Evolutionary conservation across 495 filamentous ascomycete species (phyloP).

Genomic region (Antarctomyces pellizariae): DNA sequence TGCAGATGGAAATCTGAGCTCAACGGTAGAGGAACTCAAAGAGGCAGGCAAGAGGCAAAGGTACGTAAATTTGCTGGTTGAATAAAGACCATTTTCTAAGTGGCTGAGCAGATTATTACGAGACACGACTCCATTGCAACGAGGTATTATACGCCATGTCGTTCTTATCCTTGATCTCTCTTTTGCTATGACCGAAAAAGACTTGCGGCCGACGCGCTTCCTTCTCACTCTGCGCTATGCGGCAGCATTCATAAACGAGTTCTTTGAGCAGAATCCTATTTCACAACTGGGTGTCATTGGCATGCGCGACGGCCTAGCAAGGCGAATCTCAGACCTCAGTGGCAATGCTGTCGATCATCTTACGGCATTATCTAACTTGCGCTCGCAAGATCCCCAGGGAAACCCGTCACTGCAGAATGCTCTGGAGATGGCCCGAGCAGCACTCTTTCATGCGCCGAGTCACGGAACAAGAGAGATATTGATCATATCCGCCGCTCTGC

Average conservation of each 20-base stretch:
- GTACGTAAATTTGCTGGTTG: conserved; percentile 16
- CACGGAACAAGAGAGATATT: conserved; percentile 87
- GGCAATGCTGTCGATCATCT: conserved; percentile 85
- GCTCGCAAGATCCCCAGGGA: conserved; percentile 61
- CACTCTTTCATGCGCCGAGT: conserved; percentile 70
- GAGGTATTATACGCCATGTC: conserved; percentile 88
- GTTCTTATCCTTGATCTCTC: conserved; percentile 85
- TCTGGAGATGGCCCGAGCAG: conserved; percentile 76
- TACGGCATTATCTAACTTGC: conserved; percentile 42
- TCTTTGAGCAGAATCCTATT: conserved; percentile 98
- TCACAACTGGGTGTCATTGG: conserved; percentile 79
- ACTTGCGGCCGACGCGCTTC: conserved; percentile 70
- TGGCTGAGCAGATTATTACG: conserved; percentile 35
- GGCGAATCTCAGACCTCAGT: conserved; percentile 66
- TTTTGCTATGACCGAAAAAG: conserved; percentile 85
- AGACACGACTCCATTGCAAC: conserved; percentile 84
- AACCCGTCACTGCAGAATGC: conserved; percentile 87
- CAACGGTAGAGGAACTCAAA: conserved; percentile 40
- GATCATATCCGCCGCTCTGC: conserved; percentile 73
- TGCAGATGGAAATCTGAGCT: conserved; percentile 50
- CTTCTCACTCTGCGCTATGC: conserved; percentile 64
- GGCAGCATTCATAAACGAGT: conserved; percentile 72
- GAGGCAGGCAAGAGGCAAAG: conserved; percentile 56
- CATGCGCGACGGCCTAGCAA: conserved; percentile 74
- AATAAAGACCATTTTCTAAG: background rate